These are phyloP conservation scores for Phytophthora sansomeana DNA, from an alignment of 352 stramenopile species.

Conservation along the genomic window DNA sequence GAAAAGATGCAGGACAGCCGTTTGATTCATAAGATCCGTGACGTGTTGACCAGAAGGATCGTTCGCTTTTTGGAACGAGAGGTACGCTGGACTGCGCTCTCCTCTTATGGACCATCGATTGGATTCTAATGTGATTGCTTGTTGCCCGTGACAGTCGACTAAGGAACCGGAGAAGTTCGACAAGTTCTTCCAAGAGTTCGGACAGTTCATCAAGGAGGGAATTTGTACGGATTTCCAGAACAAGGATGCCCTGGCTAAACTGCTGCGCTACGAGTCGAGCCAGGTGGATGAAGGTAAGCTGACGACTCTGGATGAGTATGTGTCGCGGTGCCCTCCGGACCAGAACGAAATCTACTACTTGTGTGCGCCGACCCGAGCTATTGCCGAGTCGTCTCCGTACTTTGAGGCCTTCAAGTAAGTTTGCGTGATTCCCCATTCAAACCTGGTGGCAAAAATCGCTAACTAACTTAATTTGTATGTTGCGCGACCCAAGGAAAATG, in stretches of 20 bases:
- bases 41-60: conserved; percentile 95
- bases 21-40: conserved; percentile 96
- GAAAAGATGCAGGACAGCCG: conserved; percentile 99
- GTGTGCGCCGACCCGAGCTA: conserved; percentile 94
- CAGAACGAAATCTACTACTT: conserved; percentile 99
- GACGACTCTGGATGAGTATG: conserved; percentile 98
- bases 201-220: conserved; percentile 98
- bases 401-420: conserved; percentile 98
- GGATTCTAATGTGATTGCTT: conserved; percentile 1
- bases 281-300: conserved; percentile 92
- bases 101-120: background rate
- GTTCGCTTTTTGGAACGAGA: conserved; percentile 89
- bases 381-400: conserved; percentile 98
- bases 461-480: background rate
- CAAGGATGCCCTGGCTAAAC: conserved; percentile 95
- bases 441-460: background rate
- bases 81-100: conserved; percentile 30
- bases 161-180: conserved; percentile 98
- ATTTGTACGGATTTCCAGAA: conserved; percentile 95
- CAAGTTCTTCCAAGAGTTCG: conserved; percentile 98
- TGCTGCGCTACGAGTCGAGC: conserved; percentile 98
- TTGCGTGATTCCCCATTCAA: background rate
- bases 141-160: conserved; percentile 58
- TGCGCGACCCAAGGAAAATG: conserved; percentile 61
- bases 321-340: conserved; percentile 94